Evolutionary conservation across 805 yeast genomes (phyloP), one percentile per base, ranked within the genome.

Genomic region (Yamadazyma kitorensis): DNA sequence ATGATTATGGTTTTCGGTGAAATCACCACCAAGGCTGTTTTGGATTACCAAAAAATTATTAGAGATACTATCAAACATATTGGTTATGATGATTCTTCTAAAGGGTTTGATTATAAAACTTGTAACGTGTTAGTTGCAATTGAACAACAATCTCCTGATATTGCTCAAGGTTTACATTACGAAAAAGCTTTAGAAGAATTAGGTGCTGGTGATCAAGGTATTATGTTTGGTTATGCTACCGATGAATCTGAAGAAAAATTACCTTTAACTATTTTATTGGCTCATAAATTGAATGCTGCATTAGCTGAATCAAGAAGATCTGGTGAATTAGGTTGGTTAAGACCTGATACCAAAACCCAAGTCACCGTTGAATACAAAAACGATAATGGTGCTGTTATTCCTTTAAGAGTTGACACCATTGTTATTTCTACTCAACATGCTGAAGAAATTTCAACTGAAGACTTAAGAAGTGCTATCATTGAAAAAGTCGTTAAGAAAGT

Each of bases 201-300:
- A 59, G 98, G 98, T 69, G 98, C 98, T 49, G 98, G 98, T 82
- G 98, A 93, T 75, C 98, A 93, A 74, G 98, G 98, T 83, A 93
- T 93, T 67, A 93, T 93, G 98, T 93, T 93, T 64, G 98, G 98
- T 70, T 93, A 93, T 70, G 98, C 98, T 54, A 82, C 98, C 45
- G 96, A 93, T 59, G 98, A 93, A 77, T 89, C 98, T 54, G 95
- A 91, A 63, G 98, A 93, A 76, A 82, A 85, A 65, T 76, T 93
- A 56, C 98, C 98, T 56, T 80, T 93, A 72, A 93, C 98, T 53
- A 79, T 93, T 47, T 70, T 93, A 54, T 79, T 93, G 61, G 82
- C 98, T 42, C 98, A 93, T 78, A 86, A 87, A 73, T 81, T 93
- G 65, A 93, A 93, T 77, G 85, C 86, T 65, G 97, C 94, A 41